Base-by-base conservation (phyloP, 148 eudicot genomes). In the Silene conica region DNA sequence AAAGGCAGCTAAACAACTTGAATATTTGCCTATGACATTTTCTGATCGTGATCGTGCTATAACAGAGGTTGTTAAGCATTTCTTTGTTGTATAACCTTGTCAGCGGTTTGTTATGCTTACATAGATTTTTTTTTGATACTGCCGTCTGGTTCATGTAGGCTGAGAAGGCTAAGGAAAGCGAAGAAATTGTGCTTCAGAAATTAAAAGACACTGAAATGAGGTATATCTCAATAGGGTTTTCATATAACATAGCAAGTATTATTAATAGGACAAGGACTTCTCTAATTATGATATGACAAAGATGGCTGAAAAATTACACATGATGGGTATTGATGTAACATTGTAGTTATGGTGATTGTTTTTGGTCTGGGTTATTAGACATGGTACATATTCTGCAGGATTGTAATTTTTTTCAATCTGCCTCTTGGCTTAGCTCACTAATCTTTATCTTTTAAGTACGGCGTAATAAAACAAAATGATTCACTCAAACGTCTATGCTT, bases 21-120 rank as follows among this genome's bases (percentile, higher is more conserved):
- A 92, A 73, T 89, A 90, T 80, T 84, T 95, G 67, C 97, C 93
- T 73, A 80, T 87, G 77, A 97, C 98, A 67, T 95, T 91, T 80
- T 81, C 97, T 79, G 99, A 95, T 74, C 86, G 99, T 73, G 99
- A 95, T 86, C 82, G 84, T 75, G 89, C 99, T 45, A 63, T 92
- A 73, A 65, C 89, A 88, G 97, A 95, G 99, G 99, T 95, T 63
- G 59, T 34, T 60, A 26, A 21, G n/a, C 70, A 50, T 62, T 59
- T 19, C 26, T 52, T 54, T 73, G n/a, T 23, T 43, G 8, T 64
- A 67, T 57, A 58, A 43, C 60, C 67, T 52, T 38, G 14, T 58
- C 0, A 16, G 20, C 50, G 20, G 43, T 15, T 74, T 73, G 4
- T 66, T 19, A 19, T 61, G 11, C 23, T 70, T 52, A 4, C 76